Base-by-base conservation (phyloP, 2,329 filamentous ascomycete genomes). In the Aurifilum marmelostoma region DNA sequence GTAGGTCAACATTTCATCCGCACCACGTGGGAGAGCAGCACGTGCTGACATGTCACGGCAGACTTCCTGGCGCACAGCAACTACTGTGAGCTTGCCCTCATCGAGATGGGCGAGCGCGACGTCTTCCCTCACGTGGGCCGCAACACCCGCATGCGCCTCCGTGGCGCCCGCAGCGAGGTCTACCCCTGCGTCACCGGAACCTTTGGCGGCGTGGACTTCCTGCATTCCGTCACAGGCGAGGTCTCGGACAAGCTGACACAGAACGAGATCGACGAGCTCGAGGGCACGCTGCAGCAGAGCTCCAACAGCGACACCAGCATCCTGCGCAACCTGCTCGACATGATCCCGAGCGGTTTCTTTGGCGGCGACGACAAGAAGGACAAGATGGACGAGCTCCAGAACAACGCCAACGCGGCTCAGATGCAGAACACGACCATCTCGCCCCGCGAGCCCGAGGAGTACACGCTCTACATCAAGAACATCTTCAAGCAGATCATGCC, bases 51-150 rank as follows among this genome's bases (percentile, higher is more conserved):
- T 27, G 59, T 50, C 47, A 12, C 8, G 3, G 7, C 66, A 88
- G 94, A 97, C 77, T 98, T 91, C 82, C 90, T 94, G 66, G 95
- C 94, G 21, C 95, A 97, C 81, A 97, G 93, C 78, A 97, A 97
- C 84, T 97, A 97, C 80, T 89, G 86, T 18, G 94, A 97, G 79
- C 87, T 97, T 69, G 92, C 92, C 69, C 85, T 97, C 62, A 94
- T 96, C 74, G 94, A 97, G 78, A 81, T 97, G 75, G 94, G 93
- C 65, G 93, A 96, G 80, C 83, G 81, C 7, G 87, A 92, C 71
- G 81, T 97, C 70, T 97, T 97, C 79, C 93, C 95, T 34, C 94
- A 97, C 76, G 92, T 96, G 67, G 95, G 95, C 47, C 85, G 89
- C 69, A 82, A 87, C 74, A 93, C 93, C n/a, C 82, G 83, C 75